These are phyloP conservation scores for Mycosarcoma mackinlayi DNA, from an alignment of 1,284 basidiomycete genomes.

Conservation along the genomic window DNA sequence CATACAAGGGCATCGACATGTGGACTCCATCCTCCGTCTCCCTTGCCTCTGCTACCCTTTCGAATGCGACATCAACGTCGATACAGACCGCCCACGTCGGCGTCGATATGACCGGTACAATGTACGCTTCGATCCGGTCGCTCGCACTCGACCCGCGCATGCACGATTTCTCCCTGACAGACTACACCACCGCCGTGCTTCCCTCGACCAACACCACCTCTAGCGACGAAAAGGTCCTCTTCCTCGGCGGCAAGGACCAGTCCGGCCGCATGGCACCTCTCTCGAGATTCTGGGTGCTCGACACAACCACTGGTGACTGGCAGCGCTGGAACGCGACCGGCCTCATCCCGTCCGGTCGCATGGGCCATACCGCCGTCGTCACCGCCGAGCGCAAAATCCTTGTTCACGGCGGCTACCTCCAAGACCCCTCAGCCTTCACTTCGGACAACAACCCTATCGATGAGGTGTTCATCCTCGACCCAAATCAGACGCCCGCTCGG, in stretches of 20 bases:
- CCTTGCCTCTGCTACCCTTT: background rate
- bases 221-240: conserved; percentile 41
- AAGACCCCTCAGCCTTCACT: conserved; percentile 20
- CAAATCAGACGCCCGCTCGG: conserved; percentile 44
- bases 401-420: conserved; percentile 65
- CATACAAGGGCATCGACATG: conserved; percentile 37
- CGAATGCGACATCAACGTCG: background rate
- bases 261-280: conserved; percentile 49
- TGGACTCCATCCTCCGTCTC: conserved; percentile 17
- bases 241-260: conserved; percentile 66
- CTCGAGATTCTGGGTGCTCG: conserved; percentile 55
- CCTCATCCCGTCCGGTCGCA: conserved; percentile 57
- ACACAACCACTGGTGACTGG: conserved; percentile 58
- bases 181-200: conserved; percentile 56
- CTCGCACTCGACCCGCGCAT: conserved; percentile 40
- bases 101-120: conserved; percentile 12
- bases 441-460: conserved; percentile 41
- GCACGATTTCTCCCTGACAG: conserved; percentile 53
- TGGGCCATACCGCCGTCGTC: conserved; percentile 64
- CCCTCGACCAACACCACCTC: conserved; percentile 22
- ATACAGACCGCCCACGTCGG: conserved; percentile 19
- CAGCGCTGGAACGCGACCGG: conserved; percentile 47
- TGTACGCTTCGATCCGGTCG: conserved; percentile 18
- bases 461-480: conserved; percentile 60
- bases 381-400: conserved; percentile 61